Base-by-base conservation (phyloP, 768 basidiomycete genomes). In the Mycena crocata region DNA sequence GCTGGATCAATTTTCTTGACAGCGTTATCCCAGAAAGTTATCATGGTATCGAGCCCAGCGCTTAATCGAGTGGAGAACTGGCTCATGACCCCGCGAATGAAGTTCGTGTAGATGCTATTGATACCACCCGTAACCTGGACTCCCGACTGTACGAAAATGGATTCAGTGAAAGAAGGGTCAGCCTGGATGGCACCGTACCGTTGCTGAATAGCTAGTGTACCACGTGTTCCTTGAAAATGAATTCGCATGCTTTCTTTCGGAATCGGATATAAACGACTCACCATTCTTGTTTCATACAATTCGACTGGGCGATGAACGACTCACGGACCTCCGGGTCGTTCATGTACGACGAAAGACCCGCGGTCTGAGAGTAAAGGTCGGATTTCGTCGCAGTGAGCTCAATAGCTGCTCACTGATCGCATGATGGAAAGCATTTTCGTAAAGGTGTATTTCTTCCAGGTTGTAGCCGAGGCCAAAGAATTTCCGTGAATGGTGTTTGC, bases 361-460 rank as follows among this genome's bases (percentile, higher is more conserved):
- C 62, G 12, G 62, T 63, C 62, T 63, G n/a, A n/a, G 19, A 34
- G 6, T 9, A 12, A 5, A 3, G 13, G 30, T 57, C 30, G 35
- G 44, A 1, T 32, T 21, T 14, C 3, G 6, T 6, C 10, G 17
- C 13, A 26, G 2, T 26, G 5, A 32, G 44, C 8, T 26, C 15
- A 13, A 49, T 17, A 12, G 5, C 9, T 19, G 10, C 46, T 39
- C 39, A 62, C 60, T 1, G 60, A 62, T 50, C 60, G 49, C 62
- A 63, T 63, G 32, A 63, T 44, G 17, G 62, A 55, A 21, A 63
- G 28, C 32, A 32, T 63, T 44, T 63, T 63, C 14, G 62, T 30
- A 28, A 63, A 63, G 3, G 62, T 23, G 26, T 63, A 63, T 24
- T 63, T 63, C 34, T 63, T 63, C 62, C 62, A 63, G 15, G 62